phyloP scores from a whole-genome alignment of 495 filamentous ascomycete species.

The Elasticomyces elasticus region DNA sequence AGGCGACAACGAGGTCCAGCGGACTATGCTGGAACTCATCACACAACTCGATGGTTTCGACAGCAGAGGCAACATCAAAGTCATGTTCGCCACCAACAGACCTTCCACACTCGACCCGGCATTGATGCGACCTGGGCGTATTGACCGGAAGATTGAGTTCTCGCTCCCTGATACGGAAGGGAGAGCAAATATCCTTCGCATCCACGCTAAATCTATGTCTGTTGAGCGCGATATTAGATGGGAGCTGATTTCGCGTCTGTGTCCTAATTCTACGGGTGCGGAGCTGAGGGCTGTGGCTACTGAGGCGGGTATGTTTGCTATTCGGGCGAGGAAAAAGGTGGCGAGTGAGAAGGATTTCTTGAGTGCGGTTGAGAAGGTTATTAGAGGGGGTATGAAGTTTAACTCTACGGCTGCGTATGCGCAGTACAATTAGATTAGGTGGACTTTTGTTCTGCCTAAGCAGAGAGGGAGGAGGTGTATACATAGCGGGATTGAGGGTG shows the following conservation, averaged over 20 bases:
- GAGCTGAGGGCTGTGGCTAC: constrained; percentile 93
- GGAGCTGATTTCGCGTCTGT: constrained; percentile 93
- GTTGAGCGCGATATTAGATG: constrained; percentile 97
- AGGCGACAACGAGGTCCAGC: constrained; percentile 97
- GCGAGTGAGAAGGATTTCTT: constrained; percentile 99
- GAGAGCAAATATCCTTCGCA: constrained; percentile 91
- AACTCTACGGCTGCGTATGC: constrained; percentile 98
- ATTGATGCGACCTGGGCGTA: constrained; percentile 92
- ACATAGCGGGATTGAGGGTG: neutral
- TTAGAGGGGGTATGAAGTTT: constrained; percentile 98
- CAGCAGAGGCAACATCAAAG: constrained; percentile 95
- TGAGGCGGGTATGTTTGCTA: constrained; percentile 99
- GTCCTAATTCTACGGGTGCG: constrained; percentile 93
- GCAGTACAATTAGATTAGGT: constrained; percentile 83
- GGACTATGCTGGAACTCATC: constrained; percentile 97
- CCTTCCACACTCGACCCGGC: constrained; percentile 93
- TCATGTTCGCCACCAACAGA: constrained; percentile 99
- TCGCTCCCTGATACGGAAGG: constrained; percentile 93
- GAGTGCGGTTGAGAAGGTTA: constrained; percentile 96
- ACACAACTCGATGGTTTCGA: constrained; percentile 98
- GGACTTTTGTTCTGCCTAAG: neutral
- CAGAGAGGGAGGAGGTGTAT: neutral
- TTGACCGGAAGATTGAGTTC: constrained; percentile 98
- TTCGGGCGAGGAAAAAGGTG: constrained; percentile 91
- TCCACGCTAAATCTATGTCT: constrained; percentile 99